Base-by-base conservation (phyloP, 2,329 filamentous ascomycete genomes). In the Eutypa lata region DNA sequence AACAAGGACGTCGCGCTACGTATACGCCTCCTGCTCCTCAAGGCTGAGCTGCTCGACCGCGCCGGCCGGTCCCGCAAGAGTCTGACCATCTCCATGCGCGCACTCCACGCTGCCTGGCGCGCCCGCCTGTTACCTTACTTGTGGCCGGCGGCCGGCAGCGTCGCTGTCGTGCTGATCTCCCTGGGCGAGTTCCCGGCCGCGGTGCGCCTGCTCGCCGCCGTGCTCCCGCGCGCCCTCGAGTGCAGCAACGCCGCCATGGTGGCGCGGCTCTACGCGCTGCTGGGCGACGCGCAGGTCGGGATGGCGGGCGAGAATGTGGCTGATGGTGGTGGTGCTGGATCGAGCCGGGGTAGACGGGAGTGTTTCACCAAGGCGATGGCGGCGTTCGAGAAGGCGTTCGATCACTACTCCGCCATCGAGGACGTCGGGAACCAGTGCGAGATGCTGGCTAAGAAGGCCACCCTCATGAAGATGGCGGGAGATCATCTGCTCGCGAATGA, bases 211-310 rank as follows among this genome's bases (percentile, higher is more conserved):
- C 71, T 95, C 3, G 75, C 83, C 49, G 84, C 84, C 1, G 78
- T 89, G 8, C 77, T 96, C 54, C 91, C 92, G 3, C 86, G 91
- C 57, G 83, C 88, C 21, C 76, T 95, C 1, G 90, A 95, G 69
- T 83, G 83, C 48, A 83, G 86, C 49, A 82, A 88, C 46, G 74
- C 78, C 1, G 76, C 76, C 46, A 74, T 90, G 14, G 78, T 80
- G 0, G 91, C 86, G 0, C 78, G 76, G 21, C 77, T 91, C 18
- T 93, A 92, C 68, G 81, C 82, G 1, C 70, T 83, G 21, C 79
- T 95, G 3, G 89, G 83, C 0, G 91, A 96, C 66, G 87, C 89
- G 0, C 83, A 87, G 61, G 88, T 96, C 76, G 91, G 91, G 0
- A 72, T 89, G 56, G 90, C 90, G 0, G 87, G 90, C 35, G n/a